A percentile compares a stretch with the other conserved stretches of the same genome.
Evolutionary conservation across 495 filamentous ascomycete species (phyloP).

Genomic region (Cercophora newfieldiana): DNA sequence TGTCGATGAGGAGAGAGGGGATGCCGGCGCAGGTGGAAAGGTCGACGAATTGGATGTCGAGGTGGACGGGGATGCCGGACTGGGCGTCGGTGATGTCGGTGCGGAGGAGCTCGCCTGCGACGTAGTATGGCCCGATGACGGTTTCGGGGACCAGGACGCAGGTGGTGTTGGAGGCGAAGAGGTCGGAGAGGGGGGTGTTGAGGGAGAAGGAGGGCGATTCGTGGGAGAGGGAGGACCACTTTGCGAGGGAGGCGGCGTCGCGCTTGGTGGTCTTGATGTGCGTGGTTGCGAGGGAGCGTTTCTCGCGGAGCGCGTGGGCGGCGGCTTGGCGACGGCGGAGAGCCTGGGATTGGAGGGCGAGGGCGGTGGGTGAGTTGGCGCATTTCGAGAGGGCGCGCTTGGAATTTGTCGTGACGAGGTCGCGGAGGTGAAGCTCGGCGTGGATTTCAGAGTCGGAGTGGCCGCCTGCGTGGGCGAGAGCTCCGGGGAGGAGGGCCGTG

Average conservation of each 20-base stretch:
- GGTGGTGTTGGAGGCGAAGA: slow-evolving; percentile 49
- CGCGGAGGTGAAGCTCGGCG: slow-evolving; percentile 1
- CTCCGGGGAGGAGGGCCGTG: not conserved
- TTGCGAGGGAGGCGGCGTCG: not conserved
- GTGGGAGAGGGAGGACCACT: not conserved
- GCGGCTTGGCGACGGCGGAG: not conserved
- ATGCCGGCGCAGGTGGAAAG: slow-evolving; percentile 56
- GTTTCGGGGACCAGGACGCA: slow-evolving; percentile 43
- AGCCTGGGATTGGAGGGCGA: slow-evolving; percentile 27
- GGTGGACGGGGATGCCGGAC: slow-evolving; percentile 50
- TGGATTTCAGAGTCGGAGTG: slow-evolving; percentile 11
- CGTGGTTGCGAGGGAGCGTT: not conserved
- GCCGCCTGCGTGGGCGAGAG: not conserved
- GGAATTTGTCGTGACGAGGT: not conserved
- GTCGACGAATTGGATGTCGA: slow-evolving; percentile 60
- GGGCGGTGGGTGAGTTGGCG: slow-evolving; percentile 32
- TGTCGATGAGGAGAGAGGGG: slow-evolving; percentile 51
- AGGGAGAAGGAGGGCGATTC: not conserved
- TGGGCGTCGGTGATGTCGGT: slow-evolving; percentile 48
- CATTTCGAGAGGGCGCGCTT: slow-evolving; percentile 34
- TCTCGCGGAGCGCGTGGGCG: not conserved
- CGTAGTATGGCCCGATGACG: slow-evolving; percentile 46
- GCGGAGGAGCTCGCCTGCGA: slow-evolving; percentile 51
- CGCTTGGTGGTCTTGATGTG: not conserved
- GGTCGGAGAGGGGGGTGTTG: slow-evolving; percentile 9